Evolutionary conservation across 495 filamentous ascomycete species (phyloP), one percentile per base, ranked within the genome.

Genomic region (Chaetomidium leptoderma): DNA sequence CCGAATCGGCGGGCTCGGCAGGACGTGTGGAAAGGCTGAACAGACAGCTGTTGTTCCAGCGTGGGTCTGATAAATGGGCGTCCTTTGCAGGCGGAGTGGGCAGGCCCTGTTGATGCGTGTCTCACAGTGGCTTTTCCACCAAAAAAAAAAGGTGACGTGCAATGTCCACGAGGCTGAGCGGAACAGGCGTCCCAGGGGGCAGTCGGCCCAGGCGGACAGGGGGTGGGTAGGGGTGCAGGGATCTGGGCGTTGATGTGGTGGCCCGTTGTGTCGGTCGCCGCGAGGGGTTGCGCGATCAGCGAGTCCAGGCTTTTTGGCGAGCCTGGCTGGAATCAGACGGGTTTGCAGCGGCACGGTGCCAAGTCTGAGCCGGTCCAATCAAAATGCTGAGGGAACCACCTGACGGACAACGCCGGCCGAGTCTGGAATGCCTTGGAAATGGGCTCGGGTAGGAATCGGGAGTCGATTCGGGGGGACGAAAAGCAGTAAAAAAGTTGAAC

Each of bases 101-200:
- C 58, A 61, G 53, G 53, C 48, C 60, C 55, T 29, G 40, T 59
- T 48, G 55, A 48, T 68, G 66, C 62, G 68, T 70, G 68, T 70
- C 64, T 67, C 68, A n/a, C n/a, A 61, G 64, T 63, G 68, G 68
- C 63, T 66, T 62, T 49, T 56, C 21, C 40, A 58, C 52, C 57
- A 53, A 60, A 56, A 47, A 52, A 54, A 53, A 60, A 56, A 47
- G 48, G 67, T 70, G 69, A 70, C 65, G 67, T 70, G 66, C 63
- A 55, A 53, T 50, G 65, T 53, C 50, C 69, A 71, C 69, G 69
- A 68, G 69, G 69, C 67, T 70, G 69, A 70, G 69, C 44, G 55
- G 19, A 37, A 27, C 32, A 56, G 65, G 66, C 62, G 60, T 63
- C 61, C 66, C 60, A 63, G 64, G 62, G 53, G 64, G 66, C 58